Base-by-base conservation (phyloP, 129 eudicot genomes). In the Cynara cardunculus region DNA sequence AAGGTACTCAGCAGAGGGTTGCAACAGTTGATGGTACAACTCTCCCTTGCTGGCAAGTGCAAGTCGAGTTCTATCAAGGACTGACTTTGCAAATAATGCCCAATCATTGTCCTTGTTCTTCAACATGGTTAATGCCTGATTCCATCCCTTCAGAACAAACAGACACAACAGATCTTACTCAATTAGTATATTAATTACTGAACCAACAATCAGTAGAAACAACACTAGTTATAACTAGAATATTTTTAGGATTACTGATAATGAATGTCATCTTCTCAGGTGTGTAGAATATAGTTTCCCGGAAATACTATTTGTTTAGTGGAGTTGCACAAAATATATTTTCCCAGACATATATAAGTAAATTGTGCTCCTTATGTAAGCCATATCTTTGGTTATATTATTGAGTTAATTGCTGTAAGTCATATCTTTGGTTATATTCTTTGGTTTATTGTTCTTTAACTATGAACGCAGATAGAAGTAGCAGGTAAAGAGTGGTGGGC, bases 1-100 rank as follows among this genome's bases (percentile, higher is more conserved):
- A 19, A 92, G 97, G 85, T 96, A 91, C 90, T 96, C 99, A 16
- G 99, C 99, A 75, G 99, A 92, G 73, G 99, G 99, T 75, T 96
- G 99, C 87, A 96, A 85, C 71, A 88, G 78, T 62, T 86, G 87
- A 82, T 92, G 98, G 86, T 92, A 96, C 68, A 80, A 85, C 91
- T 96, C 99, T 62, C 97, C 98, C 87, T 91, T 96, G 89, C 87
- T 91, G 75, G 97, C 89, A 84, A 96, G 98, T 73, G 98, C 89
- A 82, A 96, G 95, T 22, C 99, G 97, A 22, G 93, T 92, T 84
- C 98, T 91, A 87, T 96, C 99, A 83, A 96, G 99, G 73, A 96
- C 97, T 28, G 99, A 89, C 68, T 96, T 96, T 59, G 99, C 94
- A 88, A 91, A 96, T 81, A 96, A 89, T 31, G 99, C 99, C 97